Evolutionary conservation across 1,139 yeast species (phyloP).

Genomic region (Casaregolazyma suthepensis): DNA sequence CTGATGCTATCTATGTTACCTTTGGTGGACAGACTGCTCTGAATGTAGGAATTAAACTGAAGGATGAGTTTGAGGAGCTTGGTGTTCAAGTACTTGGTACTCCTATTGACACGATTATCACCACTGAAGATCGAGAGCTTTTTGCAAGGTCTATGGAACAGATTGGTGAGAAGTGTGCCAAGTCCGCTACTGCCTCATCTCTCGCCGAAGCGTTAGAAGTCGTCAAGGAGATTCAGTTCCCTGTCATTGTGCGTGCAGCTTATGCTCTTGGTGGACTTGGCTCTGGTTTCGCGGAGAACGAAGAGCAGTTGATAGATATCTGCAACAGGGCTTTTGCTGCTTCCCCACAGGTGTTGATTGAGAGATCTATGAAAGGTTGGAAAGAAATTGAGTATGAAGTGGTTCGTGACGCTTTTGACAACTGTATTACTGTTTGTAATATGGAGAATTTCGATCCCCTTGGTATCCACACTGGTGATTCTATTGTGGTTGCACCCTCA

Average conservation of each 20-base stretch:
- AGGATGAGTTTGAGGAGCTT: conserved; percentile 85
- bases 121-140: conserved; percentile 96
- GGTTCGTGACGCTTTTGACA: conserved; percentile 94
- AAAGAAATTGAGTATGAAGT: conserved; percentile 98
- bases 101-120: conserved; percentile 88
- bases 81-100: conserved; percentile 97
- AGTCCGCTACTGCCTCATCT: conserved; percentile 76
- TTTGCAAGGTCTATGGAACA: conserved; percentile 94
- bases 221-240: conserved; percentile 84
- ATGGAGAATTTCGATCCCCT: conserved; percentile 99
- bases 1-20: conserved; percentile 94
- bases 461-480: conserved; percentile 98
- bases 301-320: conserved; percentile 71
- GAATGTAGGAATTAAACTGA: conserved; percentile 89
- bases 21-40: conserved; percentile 99
- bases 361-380: conserved; percentile 98
- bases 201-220: conserved; percentile 80
- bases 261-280: conserved; percentile 97
- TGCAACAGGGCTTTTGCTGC: conserved; percentile 92
- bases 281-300: conserved; percentile 95
- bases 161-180: conserved; percentile 91
- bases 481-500: conserved; percentile 97
- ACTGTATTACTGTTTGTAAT: conserved; percentile 98
- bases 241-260: conserved; percentile 96
- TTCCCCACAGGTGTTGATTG: conserved; percentile 93